Evolutionary conservation across 176 grass and related monocot species (phyloP).

Genomic region (Zoysia japonica): DNA sequence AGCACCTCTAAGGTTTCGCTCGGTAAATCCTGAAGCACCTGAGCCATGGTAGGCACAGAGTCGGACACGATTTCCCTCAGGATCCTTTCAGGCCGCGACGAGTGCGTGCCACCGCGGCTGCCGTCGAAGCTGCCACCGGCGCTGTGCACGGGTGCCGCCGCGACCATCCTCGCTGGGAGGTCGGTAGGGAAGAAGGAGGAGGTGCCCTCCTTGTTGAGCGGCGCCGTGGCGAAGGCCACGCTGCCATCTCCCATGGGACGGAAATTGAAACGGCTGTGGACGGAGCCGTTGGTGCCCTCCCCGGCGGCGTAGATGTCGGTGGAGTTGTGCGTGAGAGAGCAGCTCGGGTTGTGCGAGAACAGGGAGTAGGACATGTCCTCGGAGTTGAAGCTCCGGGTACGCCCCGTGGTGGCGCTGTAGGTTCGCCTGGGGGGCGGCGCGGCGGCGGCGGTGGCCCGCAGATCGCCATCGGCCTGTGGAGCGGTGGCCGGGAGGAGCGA

Average conservation of each 20-base stretch:
- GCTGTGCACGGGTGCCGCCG: conserved; percentile 25
- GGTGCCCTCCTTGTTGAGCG: conserved; percentile 53
- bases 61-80: conserved; percentile 72
- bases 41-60: conserved; percentile 55
- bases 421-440: conserved; percentile 44
- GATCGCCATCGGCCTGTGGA: conserved; percentile 35
- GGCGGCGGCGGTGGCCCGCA: conserved; percentile 16
- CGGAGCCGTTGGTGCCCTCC: conserved; percentile 96
- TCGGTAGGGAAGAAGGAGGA: conserved; percentile 86
- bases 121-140: conserved; percentile 62
- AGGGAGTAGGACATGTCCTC: conserved; percentile 96
- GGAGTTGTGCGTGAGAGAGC: conserved; percentile 90
- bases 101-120: conserved; percentile 46
- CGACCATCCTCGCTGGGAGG: conserved; percentile 60
- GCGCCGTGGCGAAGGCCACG: conserved; percentile 68
- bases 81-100: conserved; percentile 54
- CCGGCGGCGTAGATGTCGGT: conserved; percentile 93
- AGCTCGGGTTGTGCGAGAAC: conserved; percentile 98
- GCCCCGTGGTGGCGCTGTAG: conserved; percentile 76
- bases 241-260: conserved; percentile 89
- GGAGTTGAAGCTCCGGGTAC: conserved; percentile 73
- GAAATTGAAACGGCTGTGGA: conserved; percentile 92
- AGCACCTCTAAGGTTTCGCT: conserved; percentile 65
- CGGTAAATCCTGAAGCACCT: conserved; percentile 70
- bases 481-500: conserved; percentile 25